These are phyloP conservation scores for Raffaelea arxii DNA, from an alignment of 2,329 filamentous ascomycete genomes.

Conservation along the genomic window DNA sequence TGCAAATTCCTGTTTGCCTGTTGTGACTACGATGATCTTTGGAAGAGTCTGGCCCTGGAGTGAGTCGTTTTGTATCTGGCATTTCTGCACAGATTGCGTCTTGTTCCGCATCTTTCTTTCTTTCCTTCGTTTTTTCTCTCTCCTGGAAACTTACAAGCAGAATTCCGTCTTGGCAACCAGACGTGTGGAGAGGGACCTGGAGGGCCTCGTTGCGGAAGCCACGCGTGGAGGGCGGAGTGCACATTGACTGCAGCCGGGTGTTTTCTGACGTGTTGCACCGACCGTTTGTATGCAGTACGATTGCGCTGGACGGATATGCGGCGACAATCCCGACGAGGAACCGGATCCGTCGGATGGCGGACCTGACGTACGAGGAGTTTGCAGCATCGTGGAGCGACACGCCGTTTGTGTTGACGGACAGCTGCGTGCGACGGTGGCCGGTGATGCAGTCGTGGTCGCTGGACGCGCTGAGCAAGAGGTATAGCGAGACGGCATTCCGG, in stretches of 20 bases:
- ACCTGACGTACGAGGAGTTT: constrained; percentile 66
- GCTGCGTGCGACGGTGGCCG: constrained; percentile 77
- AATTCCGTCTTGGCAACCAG: constrained; percentile 22
- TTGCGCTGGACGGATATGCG: constrained; percentile 56
- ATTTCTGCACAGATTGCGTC: too few species aligned
- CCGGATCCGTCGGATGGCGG: constrained; percentile 57
- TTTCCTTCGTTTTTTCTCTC: too few species aligned
- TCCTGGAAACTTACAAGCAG: too few species aligned
- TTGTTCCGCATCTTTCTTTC: too few species aligned
- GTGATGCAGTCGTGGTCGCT: constrained; percentile 66
- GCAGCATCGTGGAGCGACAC: constrained; percentile 63
- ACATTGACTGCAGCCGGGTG: constrained; percentile 63
- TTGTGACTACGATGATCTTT: constrained; percentile 73
- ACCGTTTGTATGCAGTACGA: constrained; percentile 81
- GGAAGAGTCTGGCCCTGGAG: constrained; percentile 78
- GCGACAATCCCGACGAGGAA: constrained; percentile 64
- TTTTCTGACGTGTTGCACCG: constrained; percentile 87
- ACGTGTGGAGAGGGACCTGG: constrained; percentile 77
- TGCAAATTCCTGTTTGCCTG: constrained; percentile 86
- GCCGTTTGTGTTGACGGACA: constrained; percentile 78
- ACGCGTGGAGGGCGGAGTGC: constrained; percentile 37
- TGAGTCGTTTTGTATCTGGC: constrained; percentile 47
- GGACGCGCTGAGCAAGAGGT: constrained; percentile 53
- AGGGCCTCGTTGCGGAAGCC: constrained; percentile 53
- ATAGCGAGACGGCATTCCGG: constrained; percentile 61